Percentiles rank a stretch among this genome's conserved stretches.
Evolutionary conservation across 305 asterid genomes (phyloP).

Genomic region (Fraxinus dipetala): DNA sequence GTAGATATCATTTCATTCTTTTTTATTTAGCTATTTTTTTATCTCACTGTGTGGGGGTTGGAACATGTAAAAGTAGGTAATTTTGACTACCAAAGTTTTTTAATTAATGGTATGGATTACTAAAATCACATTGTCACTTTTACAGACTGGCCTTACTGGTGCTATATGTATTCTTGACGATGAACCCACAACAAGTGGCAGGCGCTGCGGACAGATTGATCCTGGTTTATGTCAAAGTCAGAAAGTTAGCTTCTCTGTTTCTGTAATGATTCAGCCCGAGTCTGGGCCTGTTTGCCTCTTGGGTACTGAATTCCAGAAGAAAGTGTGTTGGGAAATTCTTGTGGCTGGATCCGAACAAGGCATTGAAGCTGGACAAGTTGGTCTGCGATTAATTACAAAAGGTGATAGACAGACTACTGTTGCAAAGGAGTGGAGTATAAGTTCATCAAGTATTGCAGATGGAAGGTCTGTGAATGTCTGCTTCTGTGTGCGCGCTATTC

Average conservation of each 20-base stretch:
- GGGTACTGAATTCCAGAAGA: conserved; percentile 90
- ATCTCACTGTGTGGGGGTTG: not conserved
- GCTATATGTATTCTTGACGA: conserved; percentile 98
- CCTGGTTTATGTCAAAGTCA: conserved; percentile 72
- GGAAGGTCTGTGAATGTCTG: conserved; percentile 55
- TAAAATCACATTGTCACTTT: conserved; percentile 17
- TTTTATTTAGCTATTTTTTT: not conserved
- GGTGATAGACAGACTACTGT: conserved; percentile 91
- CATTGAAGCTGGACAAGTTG: conserved; percentile 98
- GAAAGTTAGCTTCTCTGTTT: conserved; percentile 74
- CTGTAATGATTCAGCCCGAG: conserved; percentile 97
- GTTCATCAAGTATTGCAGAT: conserved; percentile 92
- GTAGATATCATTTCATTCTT: not conserved
- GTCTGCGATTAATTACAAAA: conserved; percentile 80
- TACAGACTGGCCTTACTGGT: conserved; percentile 88
- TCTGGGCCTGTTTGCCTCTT: conserved; percentile 97
- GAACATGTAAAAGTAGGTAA: not conserved
- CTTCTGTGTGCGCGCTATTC: not conserved
- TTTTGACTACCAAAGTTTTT: not conserved
- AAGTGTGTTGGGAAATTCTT: conserved; percentile 87
- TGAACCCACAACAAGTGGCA: conserved; percentile 94
- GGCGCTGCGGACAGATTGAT: conserved; percentile 91
- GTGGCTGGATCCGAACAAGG: conserved; percentile 99
- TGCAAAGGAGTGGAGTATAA: conserved; percentile 92
- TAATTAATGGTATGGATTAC: not conserved